A percentile compares a stretch with the other conserved stretches of the same genome.
These are phyloP conservation scores for Lentinula edodes DNA, from an alignment of 768 basidiomycete genomes.

Conservation along the genomic window DNA sequence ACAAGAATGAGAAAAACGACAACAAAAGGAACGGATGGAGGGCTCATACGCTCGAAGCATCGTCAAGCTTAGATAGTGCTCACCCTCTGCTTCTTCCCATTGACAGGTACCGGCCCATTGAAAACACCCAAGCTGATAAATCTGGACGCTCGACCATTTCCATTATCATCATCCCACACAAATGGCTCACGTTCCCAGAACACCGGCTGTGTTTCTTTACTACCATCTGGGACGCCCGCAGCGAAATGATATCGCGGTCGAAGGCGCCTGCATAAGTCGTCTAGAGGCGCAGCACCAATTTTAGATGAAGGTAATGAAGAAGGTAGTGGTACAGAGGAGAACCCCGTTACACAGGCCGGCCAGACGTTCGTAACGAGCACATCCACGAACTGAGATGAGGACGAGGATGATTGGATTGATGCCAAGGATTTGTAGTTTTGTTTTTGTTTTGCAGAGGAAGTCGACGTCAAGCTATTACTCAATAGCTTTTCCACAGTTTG, in stretches of 20 bases:
- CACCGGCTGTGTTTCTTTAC: slow-evolving; percentile 46
- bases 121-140: slow-evolving; percentile 90
- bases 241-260: slow-evolving; percentile 90
- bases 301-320: slow-evolving; percentile 34
- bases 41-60: neutral
- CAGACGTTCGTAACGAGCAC: slow-evolving; percentile 78
- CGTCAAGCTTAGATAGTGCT: slow-evolving; percentile 19
- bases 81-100: slow-evolving; percentile 82
- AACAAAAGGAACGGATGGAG: neutral
- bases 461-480: slow-evolving; percentile 54
- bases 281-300: slow-evolving; percentile 50
- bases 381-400: slow-evolving; percentile 66
- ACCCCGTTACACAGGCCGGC: slow-evolving; percentile 59
- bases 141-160: slow-evolving; percentile 56
- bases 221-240: slow-evolving; percentile 31
- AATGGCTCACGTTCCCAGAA: slow-evolving; percentile 98
- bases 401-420: slow-evolving; percentile 55
- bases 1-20: slow-evolving; percentile 3
- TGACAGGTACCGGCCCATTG: slow-evolving; percentile 47
- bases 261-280: slow-evolving; percentile 56
- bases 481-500: slow-evolving; percentile 69
- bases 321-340: slow-evolving; percentile 52
- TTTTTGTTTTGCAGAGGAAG: slow-evolving; percentile 39
- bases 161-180: slow-evolving; percentile 67
- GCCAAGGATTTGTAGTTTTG: slow-evolving; percentile 61